These are phyloP conservation scores for Pseudocercospora fuligena DNA, from an alignment of 2,329 filamentous ascomycete genomes.

Conservation along the genomic window DNA sequence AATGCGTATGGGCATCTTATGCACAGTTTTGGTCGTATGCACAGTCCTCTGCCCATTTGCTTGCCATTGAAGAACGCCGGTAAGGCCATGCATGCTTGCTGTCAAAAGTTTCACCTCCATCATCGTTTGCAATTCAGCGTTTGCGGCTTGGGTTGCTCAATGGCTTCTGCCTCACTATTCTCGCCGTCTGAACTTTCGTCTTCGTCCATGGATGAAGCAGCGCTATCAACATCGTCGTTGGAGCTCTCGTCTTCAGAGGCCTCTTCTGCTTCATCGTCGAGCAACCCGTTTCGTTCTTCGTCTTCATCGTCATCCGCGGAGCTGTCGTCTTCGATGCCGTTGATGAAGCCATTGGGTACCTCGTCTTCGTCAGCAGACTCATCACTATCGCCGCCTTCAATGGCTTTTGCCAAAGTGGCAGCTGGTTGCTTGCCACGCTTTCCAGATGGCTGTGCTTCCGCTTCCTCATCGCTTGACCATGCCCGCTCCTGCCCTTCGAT, in stretches of 20 bases:
- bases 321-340: slow-evolving; percentile 26
- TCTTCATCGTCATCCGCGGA: slow-evolving; percentile 31
- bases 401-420: slow-evolving; percentile 7
- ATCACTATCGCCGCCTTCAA: slow-evolving; percentile 24
- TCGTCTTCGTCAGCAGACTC: slow-evolving; percentile 22
- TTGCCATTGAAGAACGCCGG: not conserved
- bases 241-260: slow-evolving; percentile 40
- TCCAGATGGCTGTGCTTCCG: slow-evolving; percentile 52
- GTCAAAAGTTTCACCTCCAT: not conserved
- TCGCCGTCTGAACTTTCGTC: slow-evolving; percentile 55
- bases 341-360: slow-evolving; percentile 24
- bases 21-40: slow-evolving; percentile 7
- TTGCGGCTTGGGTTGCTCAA: slow-evolving; percentile 27
- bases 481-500: slow-evolving; percentile 79
- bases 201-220: slow-evolving; percentile 35
- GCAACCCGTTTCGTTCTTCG: slow-evolving; percentile 44
- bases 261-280: slow-evolving; percentile 60
- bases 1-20: slow-evolving; percentile 14
- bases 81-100: slow-evolving; percentile 6
- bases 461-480: slow-evolving; percentile 56
- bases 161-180: slow-evolving; percentile 30
- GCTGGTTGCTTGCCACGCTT: not conserved
- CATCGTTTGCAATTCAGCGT: slow-evolving; percentile 29
- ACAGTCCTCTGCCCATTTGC: slow-evolving; percentile 18
- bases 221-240: slow-evolving; percentile 19